phyloP scores from a whole-genome alignment of 2,329 filamentous ascomycete species.

The Laburnicola sp. region DNA sequence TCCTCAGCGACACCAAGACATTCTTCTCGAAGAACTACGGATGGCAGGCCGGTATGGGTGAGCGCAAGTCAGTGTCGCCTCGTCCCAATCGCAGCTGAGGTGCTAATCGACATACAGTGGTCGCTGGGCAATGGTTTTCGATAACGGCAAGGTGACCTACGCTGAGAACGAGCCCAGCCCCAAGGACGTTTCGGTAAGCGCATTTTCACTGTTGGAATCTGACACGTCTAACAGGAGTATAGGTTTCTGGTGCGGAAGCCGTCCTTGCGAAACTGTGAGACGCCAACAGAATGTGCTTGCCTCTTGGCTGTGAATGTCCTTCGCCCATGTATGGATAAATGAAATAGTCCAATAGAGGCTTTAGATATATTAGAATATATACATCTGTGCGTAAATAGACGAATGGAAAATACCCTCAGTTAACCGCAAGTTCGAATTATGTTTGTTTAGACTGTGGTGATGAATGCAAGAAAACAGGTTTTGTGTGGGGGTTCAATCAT shows the following conservation, averaged over 20 bases:
- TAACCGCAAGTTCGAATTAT: too few species aligned
- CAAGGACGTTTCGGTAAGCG: slow-evolving; percentile 50
- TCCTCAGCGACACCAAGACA: slow-evolving; percentile 72
- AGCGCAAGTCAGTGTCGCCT: slow-evolving; percentile 59
- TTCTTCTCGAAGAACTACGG: slow-evolving; percentile 78
- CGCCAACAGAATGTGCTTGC: background rate
- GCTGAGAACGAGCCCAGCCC: slow-evolving; percentile 70
- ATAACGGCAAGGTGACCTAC: slow-evolving; percentile 77
- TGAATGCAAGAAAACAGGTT: too few species aligned
- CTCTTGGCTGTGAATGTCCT: background rate
- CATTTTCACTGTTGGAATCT: background rate
- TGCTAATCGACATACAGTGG: slow-evolving; percentile 41
- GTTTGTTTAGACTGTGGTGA: too few species aligned
- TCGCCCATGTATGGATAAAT: background rate
- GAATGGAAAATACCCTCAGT: too few species aligned
- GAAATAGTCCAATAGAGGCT: background rate
- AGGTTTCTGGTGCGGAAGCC: slow-evolving; percentile 54
- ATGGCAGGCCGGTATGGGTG: slow-evolving; percentile 69
- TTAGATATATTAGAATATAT: too few species aligned
- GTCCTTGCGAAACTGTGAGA: slow-evolving; percentile 53
- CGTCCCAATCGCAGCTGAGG: background rate
- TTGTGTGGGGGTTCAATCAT: too few species aligned
- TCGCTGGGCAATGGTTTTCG: slow-evolving; percentile 78
- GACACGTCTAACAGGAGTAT: slow-evolving; percentile 29
- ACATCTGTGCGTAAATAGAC: too few species aligned